Evolutionary conservation across 2,329 filamentous ascomycete species (phyloP), one percentile per base, ranked within the genome.

Genomic region (Gliomastix tumulicola): DNA sequence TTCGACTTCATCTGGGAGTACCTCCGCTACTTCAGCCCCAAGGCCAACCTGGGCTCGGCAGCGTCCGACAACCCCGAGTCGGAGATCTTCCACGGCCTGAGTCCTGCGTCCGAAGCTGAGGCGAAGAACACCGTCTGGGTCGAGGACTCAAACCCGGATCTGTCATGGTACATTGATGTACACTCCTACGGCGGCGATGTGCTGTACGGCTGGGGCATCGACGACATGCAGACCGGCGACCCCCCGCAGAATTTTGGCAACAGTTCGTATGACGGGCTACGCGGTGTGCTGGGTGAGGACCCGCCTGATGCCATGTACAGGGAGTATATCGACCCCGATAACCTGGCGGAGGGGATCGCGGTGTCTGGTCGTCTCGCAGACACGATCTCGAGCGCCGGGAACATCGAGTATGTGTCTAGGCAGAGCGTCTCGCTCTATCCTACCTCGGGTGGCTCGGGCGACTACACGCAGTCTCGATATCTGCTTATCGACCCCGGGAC

Each of bases 1-100:
- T 75, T 75, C 44, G 70, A 76, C 49, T 71, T 74, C 51, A 51
- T 75, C 7, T 79, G 73, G 69, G 65, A 78, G 53, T 71, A 66
- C 45, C 54, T 47, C 20, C 55, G 56, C 37, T 53, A 59, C 34
- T 74, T 71, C 49, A 59, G 56, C 21, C 40, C 54, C 1, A 46
- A 44, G 5, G 18, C 21, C 11, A 69, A 66, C 21, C 25, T 28
- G 25, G 25, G 25, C 5, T 56, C 60, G 3, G 63, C 66, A 3
- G 51, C 46, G 5, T 63, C 58, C 2, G 45, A 55, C 4, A 41
- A 51, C 16, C 69, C 73, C 0, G 49, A 45, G 16, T 64, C 60
- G 4, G 62, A 73, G 46, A 60, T 63, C n/a, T 78, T 66, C 50
- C 67, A 70, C 44, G 75, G 74, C 23, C 64, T 63, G 2, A 56